Percentiles rank a stretch among this genome's conserved stretches.
phyloP scores from a whole-genome alignment of 2,329 filamentous ascomycete genomes.

The Shiraia sp. region DNA sequence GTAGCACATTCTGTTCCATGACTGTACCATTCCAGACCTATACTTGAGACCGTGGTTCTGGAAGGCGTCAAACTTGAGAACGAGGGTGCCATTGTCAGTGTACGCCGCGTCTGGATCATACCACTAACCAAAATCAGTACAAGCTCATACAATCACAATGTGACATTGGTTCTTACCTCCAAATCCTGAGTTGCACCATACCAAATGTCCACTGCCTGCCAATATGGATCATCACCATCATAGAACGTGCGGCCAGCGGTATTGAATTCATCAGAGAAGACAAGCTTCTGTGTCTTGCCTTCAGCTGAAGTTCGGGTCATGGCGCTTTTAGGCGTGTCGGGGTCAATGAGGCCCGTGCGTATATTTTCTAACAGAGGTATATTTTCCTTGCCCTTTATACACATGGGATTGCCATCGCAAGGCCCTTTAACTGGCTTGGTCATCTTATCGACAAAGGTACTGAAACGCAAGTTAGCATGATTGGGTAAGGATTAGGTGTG shows the following conservation, averaged over 20 bases:
- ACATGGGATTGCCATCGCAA: constrained; percentile 50
- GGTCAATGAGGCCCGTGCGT: constrained; percentile 65
- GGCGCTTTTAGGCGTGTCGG: constrained; percentile 65
- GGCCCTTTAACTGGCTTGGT: constrained; percentile 40
- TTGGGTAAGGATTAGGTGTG: no score
- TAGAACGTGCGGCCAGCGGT: constrained; percentile 70
- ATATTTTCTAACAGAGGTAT: constrained; percentile 63
- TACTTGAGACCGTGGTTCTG: constrained; percentile 68
- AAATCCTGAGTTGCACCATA: constrained; percentile 73
- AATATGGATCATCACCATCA: constrained; percentile 70
- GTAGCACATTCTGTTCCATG: constrained; percentile 75
- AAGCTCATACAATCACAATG: background rate
- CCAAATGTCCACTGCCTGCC: constrained; percentile 70
- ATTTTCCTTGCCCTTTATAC: constrained; percentile 54
- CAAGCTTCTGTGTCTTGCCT: constrained; percentile 65
- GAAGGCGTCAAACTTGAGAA: constrained; percentile 67
- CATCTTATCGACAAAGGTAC: constrained; percentile 60
- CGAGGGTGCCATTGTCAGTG: constrained; percentile 64
- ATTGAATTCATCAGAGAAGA: constrained; percentile 76
- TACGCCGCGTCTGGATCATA: constrained; percentile 70
- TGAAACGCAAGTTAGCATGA: constrained; percentile 37
- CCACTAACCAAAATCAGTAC: constrained; percentile 52
- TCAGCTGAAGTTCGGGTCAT: constrained; percentile 60
- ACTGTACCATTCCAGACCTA: constrained; percentile 74
- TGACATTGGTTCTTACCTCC: constrained; percentile 53